phyloP scores from a whole-genome alignment of 768 basidiomycete genomes.

The Boletus eberwhitei region DNA sequence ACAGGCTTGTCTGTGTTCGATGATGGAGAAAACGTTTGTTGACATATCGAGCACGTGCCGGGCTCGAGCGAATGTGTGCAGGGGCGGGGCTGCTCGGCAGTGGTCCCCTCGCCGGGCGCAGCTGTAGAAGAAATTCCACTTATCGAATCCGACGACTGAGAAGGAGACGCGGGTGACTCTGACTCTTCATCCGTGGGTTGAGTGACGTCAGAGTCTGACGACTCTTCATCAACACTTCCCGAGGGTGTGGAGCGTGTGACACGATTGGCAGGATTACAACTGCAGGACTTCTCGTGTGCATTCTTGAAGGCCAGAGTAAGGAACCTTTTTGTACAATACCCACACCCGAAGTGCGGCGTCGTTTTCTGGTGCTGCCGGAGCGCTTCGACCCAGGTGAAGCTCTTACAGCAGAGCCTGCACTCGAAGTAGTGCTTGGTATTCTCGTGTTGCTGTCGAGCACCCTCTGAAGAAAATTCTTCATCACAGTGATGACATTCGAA shows the following conservation, averaged over 20 bases:
- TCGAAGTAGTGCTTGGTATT: constrained; percentile 1
- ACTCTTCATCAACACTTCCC: not conserved
- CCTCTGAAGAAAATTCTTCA: not conserved
- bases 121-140: not conserved
- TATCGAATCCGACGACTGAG: constrained; percentile 5
- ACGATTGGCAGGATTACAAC: not conserved
- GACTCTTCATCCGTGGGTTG: not conserved
- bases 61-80: not conserved
- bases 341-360: constrained; percentile 1
- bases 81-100: not conserved
- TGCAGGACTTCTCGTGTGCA: constrained; percentile 7
- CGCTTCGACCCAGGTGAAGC: not conserved
- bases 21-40: not conserved
- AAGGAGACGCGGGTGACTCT: not conserved
- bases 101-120: not conserved
- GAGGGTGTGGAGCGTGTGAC: not conserved
- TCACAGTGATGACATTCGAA: constrained; percentile 14
- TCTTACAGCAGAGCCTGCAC: not conserved
- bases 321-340: not conserved
- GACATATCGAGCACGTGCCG: constrained; percentile 8
- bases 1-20: not conserved
- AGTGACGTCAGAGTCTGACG: not conserved
- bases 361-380: not conserved
- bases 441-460: constrained; percentile 11
- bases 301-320: not conserved